Evolutionary conservation across 176 grass and related monocot genomes (phyloP).

Genomic region (Carex parvula): DNA sequence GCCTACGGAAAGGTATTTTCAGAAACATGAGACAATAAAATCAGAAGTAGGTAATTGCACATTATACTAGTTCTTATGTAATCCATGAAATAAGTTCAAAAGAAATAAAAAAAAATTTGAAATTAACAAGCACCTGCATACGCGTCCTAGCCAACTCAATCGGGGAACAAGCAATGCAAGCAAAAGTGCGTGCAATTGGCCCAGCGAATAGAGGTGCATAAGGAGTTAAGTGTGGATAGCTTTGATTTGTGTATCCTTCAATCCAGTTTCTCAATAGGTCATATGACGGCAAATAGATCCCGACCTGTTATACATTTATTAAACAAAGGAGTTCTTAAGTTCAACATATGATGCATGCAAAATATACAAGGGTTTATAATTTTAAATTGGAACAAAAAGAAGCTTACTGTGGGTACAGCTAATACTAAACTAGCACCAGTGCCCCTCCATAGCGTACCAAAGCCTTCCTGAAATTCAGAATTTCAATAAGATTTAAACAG

Average conservation of each 20-base stretch:
- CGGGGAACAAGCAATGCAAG: conserved; percentile 79
- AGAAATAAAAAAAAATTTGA: background rate
- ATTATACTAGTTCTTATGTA: background rate
- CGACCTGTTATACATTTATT: conserved; percentile 45
- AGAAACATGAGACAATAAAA: background rate
- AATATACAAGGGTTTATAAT: background rate
- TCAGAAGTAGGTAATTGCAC: background rate
- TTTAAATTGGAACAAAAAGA: conserved; percentile 8
- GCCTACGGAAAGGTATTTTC: conserved; percentile 34
- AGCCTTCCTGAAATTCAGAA: conserved; percentile 64
- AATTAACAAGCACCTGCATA: conserved; percentile 61
- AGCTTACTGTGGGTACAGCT: conserved; percentile 74
- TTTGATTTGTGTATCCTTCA: conserved; percentile 55
- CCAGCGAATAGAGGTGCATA: conserved; percentile 78
- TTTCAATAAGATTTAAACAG: conserved; percentile 12
- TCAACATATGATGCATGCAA: background rate
- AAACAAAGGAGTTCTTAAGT: background rate
- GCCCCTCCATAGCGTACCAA: conserved; percentile 82
- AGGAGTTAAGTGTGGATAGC: conserved; percentile 51
- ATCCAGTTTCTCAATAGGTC: conserved; percentile 83
- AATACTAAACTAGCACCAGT: conserved; percentile 78
- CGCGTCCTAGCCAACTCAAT: conserved; percentile 89
- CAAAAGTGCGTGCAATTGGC: conserved; percentile 61
- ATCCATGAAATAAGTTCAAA: background rate
- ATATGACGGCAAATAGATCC: conserved; percentile 82